Evolutionary conservation across 202 grass and related monocot species (phyloP).

Genomic region (Miscanthus sacchariflorus): DNA sequence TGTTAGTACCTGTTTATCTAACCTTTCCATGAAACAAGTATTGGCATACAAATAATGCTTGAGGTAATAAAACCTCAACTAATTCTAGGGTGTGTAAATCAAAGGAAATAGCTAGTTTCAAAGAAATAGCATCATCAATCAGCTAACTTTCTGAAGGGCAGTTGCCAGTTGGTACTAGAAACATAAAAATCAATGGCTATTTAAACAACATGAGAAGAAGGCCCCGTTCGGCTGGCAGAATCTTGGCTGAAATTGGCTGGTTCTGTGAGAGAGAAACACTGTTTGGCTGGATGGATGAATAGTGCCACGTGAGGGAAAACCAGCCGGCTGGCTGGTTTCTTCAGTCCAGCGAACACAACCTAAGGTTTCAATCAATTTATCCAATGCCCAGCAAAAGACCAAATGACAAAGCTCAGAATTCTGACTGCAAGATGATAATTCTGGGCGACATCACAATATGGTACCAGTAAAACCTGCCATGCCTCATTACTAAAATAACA

Average conservation of each 20-base stretch:
- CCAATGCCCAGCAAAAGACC: neutral
- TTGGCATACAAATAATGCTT: neutral
- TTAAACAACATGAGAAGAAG: neutral
- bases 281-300: no score
- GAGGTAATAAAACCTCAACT: neutral
- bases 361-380: neutral
- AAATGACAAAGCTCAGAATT: neutral
- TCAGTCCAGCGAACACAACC: no score
- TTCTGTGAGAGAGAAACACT: no score
- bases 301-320: no score
- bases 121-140: neutral
- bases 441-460: neutral
- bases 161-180: neutral
- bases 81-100: neutral
- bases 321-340: no score
- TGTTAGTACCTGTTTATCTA: neutral
- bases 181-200: neutral
- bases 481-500: no score
- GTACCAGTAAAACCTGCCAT: neutral
- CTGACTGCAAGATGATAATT: neutral
- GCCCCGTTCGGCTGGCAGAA: no score
- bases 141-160: neutral
- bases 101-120: neutral
- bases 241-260: no score
- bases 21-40: neutral